These are phyloP conservation scores for Suhomyces kunorum DNA, from an alignment of 1,139 yeast species.

Conservation along the genomic window DNA sequence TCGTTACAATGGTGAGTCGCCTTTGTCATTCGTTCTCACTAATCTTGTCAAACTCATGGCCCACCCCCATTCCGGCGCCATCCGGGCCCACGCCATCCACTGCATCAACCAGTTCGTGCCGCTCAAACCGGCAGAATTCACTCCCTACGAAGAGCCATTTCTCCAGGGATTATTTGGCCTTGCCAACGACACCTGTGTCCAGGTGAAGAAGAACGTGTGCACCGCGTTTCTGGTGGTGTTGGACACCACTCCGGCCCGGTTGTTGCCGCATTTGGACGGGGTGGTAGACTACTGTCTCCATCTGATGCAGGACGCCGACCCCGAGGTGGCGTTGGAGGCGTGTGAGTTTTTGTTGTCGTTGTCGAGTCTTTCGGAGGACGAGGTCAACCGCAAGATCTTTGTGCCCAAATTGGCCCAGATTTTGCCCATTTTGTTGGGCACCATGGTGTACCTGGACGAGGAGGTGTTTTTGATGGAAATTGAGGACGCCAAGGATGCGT, in stretches of 20 bases:
- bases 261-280: conserved; percentile 79
- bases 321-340: conserved; percentile 83
- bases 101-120: conserved; percentile 80
- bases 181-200: conserved; percentile 58
- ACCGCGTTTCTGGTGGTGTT: conserved; percentile 72
- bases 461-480: conserved; percentile 71
- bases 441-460: conserved; percentile 88
- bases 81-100: conserved; percentile 64
- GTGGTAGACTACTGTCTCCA: conserved; percentile 83
- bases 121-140: conserved; percentile 63
- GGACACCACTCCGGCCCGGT: conserved; percentile 78
- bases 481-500: conserved; percentile 71
- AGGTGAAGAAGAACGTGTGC: conserved; percentile 75
- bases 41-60: conserved; percentile 56
- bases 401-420: conserved; percentile 59
- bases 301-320: conserved; percentile 66
- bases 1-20: conserved; percentile 72
- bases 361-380: conserved; percentile 55
- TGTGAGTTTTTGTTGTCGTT: conserved; percentile 86
- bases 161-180: conserved; percentile 63
- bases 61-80: conserved; percentile 41
- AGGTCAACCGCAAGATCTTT: conserved; percentile 51
- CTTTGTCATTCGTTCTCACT: conserved; percentile 67
- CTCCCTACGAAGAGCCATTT: conserved; percentile 65
- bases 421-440: conserved; percentile 71